phyloP scores from a whole-genome alignment of 1,284 basidiomycete genomes.

The Puccinia brachypodii region DNA sequence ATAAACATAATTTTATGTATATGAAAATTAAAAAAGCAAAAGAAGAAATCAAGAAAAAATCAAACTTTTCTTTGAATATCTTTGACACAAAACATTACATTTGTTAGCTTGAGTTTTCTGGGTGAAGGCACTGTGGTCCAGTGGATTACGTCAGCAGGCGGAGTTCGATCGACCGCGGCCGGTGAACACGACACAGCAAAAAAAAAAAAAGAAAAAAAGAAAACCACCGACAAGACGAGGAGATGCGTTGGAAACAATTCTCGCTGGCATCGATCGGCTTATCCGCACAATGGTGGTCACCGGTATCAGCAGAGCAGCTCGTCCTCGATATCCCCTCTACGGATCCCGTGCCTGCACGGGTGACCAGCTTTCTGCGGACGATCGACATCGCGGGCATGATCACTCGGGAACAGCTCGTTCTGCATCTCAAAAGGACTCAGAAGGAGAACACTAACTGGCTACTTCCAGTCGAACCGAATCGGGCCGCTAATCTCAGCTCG shows the following conservation, averaged over 20 bases:
- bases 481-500: conserved; percentile 26
- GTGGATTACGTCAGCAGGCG: too few species aligned
- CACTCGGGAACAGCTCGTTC: conserved; percentile 36
- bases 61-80: too few species aligned
- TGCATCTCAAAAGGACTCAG: conserved; percentile 15
- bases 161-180: too few species aligned
- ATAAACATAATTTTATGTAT: too few species aligned
- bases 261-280: conserved; percentile 4
- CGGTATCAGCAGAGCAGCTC: conserved; percentile 9
- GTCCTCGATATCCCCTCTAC: conserved; percentile 27
- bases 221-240: not conserved
- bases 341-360: not conserved
- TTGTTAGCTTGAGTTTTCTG: too few species aligned
- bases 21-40: too few species aligned
- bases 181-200: too few species aligned
- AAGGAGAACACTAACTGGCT: not conserved
- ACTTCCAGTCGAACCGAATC: conserved; percentile 28
- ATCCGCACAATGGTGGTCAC: not conserved
- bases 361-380: conserved; percentile 24
- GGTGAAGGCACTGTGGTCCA: too few species aligned
- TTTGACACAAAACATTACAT: too few species aligned
- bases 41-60: too few species aligned
- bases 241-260: conserved; percentile 31
- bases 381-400: conserved; percentile 30
- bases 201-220: too few species aligned